These are phyloP conservation scores for Metschnikowia koreensis DNA, from an alignment of 805 yeast species.

Conservation along the genomic window DNA sequence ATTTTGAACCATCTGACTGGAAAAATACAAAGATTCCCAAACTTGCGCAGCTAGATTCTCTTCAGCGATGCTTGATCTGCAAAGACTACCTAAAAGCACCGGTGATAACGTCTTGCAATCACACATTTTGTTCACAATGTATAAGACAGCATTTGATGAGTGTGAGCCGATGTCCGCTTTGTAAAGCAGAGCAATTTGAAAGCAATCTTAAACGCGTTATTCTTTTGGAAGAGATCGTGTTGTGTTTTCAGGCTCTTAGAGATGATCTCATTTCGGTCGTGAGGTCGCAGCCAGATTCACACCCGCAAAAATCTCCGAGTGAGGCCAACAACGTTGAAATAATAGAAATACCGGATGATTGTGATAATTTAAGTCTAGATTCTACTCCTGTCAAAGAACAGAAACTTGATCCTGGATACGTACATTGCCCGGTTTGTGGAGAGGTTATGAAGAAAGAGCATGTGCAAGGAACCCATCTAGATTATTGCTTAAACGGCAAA, in stretches of 20 bases:
- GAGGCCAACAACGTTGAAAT: conserved; percentile 1
- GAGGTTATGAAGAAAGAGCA: conserved; percentile 51
- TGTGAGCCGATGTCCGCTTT: conserved; percentile 71
- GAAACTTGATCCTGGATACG: conserved; percentile 25
- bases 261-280: conserved; percentile 15
- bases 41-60: conserved; percentile 61
- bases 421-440: conserved; percentile 68
- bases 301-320: not conserved
- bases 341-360: conserved; percentile 14
- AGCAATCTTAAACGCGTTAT: conserved; percentile 66
- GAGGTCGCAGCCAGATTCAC: not conserved
- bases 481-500: conserved; percentile 50
- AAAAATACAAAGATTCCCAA: conserved; percentile 49
- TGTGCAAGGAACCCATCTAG: conserved; percentile 61
- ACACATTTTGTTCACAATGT: conserved; percentile 86
- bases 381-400: not conserved
- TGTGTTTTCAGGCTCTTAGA: conserved; percentile 39
- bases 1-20: conserved; percentile 73
- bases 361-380: conserved; percentile 2
- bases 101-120: conserved; percentile 80
- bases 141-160: conserved; percentile 67
- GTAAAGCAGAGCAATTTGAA: conserved; percentile 68
- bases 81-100: conserved; percentile 81
- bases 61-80: conserved; percentile 82
- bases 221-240: conserved; percentile 67